Percentiles rank a stretch among this genome's conserved stretches.
Evolutionary conservation across 176 grass and related monocot species (phyloP).

Genomic region (Oryza glumipatula): DNA sequence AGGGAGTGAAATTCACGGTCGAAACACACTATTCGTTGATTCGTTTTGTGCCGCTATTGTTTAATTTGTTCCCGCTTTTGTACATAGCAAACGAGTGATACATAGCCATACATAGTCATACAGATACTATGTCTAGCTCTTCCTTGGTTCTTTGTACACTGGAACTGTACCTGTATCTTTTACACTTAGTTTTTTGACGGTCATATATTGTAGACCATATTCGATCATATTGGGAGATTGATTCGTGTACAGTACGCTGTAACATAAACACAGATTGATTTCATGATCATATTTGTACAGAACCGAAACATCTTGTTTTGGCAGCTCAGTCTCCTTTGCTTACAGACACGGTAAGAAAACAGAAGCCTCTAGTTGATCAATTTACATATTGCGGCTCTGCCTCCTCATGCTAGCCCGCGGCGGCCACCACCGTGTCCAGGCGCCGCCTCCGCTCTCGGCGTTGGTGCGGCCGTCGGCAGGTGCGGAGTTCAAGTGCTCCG

Average conservation of each 20-base stretch:
- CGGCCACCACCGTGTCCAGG: conserved; percentile 47
- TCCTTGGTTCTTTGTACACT: conserved; percentile 16
- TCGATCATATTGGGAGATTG: conserved; percentile 28
- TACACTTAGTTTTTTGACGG: conserved; percentile 1
- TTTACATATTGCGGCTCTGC: not conserved
- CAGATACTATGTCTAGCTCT: not conserved
- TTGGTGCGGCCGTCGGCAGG: not conserved
- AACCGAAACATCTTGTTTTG: not conserved
- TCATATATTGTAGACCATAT: conserved; percentile 38
- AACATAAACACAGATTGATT: conserved; percentile 32
- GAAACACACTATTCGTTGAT: conserved; percentile 51
- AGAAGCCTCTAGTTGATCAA: conserved; percentile 11
- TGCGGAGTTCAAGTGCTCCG: conserved; percentile 77
- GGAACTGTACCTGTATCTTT: conserved; percentile 21
- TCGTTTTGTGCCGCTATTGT: conserved; percentile 45
- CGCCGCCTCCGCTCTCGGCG: conserved; percentile 23
- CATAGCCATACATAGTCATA: not conserved
- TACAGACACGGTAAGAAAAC: conserved; percentile 13
- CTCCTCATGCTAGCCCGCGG: conserved; percentile 87
- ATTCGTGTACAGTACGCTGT: conserved; percentile 35
- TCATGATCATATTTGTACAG: not conserved
- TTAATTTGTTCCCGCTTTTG: conserved; percentile 52
- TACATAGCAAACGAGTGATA: conserved; percentile 39
- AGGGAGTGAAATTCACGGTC: conserved; percentile 19
- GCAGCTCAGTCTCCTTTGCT: conserved; percentile 1